Evolutionary conservation across 345 rosid genomes (phyloP), one percentile per base, ranked within the genome.

Genomic region (Melastoma malabathricum): DNA sequence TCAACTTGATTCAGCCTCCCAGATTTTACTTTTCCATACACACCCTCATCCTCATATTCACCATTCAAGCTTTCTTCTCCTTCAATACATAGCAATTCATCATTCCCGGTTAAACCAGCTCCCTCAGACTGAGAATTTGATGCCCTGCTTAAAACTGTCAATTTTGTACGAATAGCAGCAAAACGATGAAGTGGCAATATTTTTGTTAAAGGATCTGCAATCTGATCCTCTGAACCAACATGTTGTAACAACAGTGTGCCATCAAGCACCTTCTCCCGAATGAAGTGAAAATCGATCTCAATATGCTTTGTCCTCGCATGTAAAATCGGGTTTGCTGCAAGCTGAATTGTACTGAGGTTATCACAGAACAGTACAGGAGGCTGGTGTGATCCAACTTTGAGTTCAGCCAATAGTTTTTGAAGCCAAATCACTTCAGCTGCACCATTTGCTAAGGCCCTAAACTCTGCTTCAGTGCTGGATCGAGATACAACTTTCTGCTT

Each of bases 291-390:
- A 22, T 47, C 49, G 5, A 61, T 4, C n/a, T 15, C 43, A 0
- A 61, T 48, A 23, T 47, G 65, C 1, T 56, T 56, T 44, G 44
- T 56, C 8, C 2, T 6, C 6, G 56, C n/a, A 50, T 62, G 52
- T 44, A 57, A 12, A 8, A 22, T 18, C 2, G 12, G 41, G 23
- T 56, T 62, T 13, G 29, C 10, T 15, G 46, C 12, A 1, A 62
- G 14, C 13, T 48, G 34, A 0, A 10, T 56, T 6, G 61, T 39
- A 1, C 27, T 14, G 0, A 56, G 10, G 19, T 63, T 63, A 15
- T 63, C 22, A 13, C 10, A 56, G 0, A 15, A 57, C 0, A 63
- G 3, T 9, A 27, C 20, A 3, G 2, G 61, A 15, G 47, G 18
- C 25, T 22, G 25, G 25, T 22, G 25, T 22, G 25, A 22, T 22